Evolutionary conservation across 2,329 filamentous ascomycete genomes (phyloP).

Genomic region (Sarocladiaceae sp.): DNA sequence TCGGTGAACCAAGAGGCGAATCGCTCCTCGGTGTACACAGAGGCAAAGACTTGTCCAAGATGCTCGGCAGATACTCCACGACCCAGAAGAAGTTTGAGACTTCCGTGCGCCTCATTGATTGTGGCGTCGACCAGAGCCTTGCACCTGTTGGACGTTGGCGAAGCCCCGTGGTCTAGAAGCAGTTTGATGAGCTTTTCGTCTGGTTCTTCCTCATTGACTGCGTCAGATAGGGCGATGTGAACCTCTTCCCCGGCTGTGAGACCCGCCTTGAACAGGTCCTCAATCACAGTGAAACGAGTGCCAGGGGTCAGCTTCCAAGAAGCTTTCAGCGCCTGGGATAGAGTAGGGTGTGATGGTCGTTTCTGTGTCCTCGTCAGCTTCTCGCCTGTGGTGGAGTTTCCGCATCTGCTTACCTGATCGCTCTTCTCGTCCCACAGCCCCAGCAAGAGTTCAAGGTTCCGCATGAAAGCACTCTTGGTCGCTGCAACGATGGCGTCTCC

Average conservation of each 20-base stretch:
- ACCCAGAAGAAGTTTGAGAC: constrained; percentile 35
- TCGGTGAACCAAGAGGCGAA: constrained; percentile 39
- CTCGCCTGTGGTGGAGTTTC: constrained; percentile 9
- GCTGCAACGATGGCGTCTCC: constrained; percentile 51
- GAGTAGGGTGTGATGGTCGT: constrained; percentile 39
- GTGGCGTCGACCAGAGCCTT: constrained; percentile 46
- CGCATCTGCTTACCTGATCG: constrained; percentile 30
- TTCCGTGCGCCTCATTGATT: constrained; percentile 21
- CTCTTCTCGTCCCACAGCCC: constrained; percentile 36
- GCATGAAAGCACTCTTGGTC: constrained; percentile 43
- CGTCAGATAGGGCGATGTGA: constrained; percentile 43
- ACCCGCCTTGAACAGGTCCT: constrained; percentile 46
- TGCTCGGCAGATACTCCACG: constrained; percentile 34
- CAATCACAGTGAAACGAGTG: constrained; percentile 39
- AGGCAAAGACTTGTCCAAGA: constrained; percentile 37
- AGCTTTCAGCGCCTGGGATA: constrained; percentile 46
- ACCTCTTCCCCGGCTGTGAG: constrained; percentile 42
- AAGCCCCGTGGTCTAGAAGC: constrained; percentile 45
- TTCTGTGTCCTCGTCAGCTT: constrained; percentile 25
- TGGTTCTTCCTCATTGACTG: constrained; percentile 45
- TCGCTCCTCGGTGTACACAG: constrained; percentile 35
- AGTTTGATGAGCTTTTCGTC: constrained; percentile 41
- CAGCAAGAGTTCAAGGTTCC: constrained; percentile 44
- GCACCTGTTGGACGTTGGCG: constrained; percentile 43
- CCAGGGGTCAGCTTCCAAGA: constrained; percentile 45